Conservation (phyloP, 805 yeast species). For the Wickerhamiella allomyrinae region DNA sequence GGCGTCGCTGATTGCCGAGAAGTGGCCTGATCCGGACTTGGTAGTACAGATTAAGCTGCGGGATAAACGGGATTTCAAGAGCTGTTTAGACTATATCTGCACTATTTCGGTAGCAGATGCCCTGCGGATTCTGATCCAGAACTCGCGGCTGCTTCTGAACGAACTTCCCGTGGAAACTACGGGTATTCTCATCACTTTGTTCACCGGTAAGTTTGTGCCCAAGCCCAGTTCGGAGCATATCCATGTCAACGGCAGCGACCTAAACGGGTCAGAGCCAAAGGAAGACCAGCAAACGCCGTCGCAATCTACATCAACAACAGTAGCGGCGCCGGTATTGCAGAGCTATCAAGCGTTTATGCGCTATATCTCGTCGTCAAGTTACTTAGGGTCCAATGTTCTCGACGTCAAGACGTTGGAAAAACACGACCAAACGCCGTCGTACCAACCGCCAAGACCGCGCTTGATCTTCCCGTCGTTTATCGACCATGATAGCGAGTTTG, state of each 20-base stretch:
- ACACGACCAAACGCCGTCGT: constrained; percentile 24
- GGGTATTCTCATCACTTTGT: constrained; percentile 65
- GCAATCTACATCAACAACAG: too few species aligned
- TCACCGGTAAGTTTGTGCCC: constrained; percentile 70
- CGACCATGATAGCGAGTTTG: constrained; percentile 77
- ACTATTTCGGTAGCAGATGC: constrained; percentile 65
- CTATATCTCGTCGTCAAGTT: constrained; percentile 28
- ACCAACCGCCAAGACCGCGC: constrained; percentile 83
- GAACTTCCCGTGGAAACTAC: constrained; percentile 68
- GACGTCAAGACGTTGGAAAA: constrained; percentile 12
- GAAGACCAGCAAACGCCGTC: not conserved
- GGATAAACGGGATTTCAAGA: constrained; percentile 45
- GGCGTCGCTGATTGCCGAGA: constrained; percentile 57
- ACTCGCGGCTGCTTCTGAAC: constrained; percentile 51
- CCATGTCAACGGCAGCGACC: not conserved
- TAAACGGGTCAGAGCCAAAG: constrained; percentile 5
- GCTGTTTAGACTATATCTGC: constrained; percentile 50
- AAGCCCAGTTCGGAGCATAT: not conserved
- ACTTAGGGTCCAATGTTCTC: constrained; percentile 12
- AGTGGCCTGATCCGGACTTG: constrained; percentile 54
- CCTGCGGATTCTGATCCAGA: constrained; percentile 51
- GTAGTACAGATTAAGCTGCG: constrained; percentile 64
- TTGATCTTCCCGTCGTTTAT: constrained; percentile 76
- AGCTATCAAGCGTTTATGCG: constrained; percentile 45
- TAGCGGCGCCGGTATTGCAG: constrained; percentile 27